Evolutionary conservation across 345 rosid genomes (phyloP).

Genomic region (Eucalyptus melliodora): DNA sequence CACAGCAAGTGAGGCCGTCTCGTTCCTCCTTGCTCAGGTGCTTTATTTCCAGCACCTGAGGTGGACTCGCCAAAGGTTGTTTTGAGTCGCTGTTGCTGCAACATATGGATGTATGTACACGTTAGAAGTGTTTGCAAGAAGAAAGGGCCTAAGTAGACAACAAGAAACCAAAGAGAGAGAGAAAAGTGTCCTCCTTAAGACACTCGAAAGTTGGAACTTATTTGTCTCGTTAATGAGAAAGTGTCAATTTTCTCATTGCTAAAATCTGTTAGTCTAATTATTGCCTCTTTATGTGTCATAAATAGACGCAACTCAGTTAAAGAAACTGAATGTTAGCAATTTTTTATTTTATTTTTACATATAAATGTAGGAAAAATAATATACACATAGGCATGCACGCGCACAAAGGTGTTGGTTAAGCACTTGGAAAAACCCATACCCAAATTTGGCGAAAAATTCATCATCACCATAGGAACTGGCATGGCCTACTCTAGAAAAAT

Average conservation of each 20-base stretch:
- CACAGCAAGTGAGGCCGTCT: conserved; percentile 30
- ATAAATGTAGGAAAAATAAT: not conserved
- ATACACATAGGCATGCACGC: not conserved
- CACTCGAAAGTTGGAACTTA: not conserved
- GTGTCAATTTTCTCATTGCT: not conserved
- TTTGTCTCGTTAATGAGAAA: not conserved
- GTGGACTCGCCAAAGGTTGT: not conserved
- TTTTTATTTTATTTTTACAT: not conserved
- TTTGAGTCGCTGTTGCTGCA: not conserved
- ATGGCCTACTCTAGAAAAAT: not conserved
- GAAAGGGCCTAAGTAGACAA: not conserved
- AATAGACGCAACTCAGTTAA: not conserved
- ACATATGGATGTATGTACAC: not conserved
- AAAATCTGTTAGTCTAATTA: not conserved
- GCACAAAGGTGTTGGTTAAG: not conserved
- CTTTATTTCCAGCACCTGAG: conserved; percentile 26
- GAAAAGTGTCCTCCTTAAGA: not conserved
- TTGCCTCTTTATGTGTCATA: not conserved
- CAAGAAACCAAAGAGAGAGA: not conserved
- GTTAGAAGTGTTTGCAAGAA: not conserved
- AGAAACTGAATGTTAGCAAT: not conserved
- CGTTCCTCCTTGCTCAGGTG: conserved; percentile 40
- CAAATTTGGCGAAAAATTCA: not conserved
- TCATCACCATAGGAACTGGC: not conserved
- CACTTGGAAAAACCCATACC: not conserved